These are phyloP conservation scores for Sclerotinia nivalis DNA, from an alignment of 2,329 filamentous ascomycete species.

Conservation along the genomic window DNA sequence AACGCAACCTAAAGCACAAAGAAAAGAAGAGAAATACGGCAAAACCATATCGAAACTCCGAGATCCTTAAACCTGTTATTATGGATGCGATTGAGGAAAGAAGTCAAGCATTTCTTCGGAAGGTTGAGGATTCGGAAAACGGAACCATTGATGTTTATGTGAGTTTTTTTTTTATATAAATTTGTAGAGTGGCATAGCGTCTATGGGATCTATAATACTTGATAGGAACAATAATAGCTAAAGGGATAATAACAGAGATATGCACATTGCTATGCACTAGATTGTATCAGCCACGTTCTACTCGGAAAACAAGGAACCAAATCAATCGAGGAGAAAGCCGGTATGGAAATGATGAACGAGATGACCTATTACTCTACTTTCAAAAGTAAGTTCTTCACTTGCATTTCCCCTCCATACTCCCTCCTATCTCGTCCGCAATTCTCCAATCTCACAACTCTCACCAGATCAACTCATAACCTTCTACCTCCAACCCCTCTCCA, in stretches of 20 bases:
- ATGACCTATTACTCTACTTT: constrained; percentile 67
- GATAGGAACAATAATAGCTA: background rate
- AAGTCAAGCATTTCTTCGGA: constrained; percentile 55
- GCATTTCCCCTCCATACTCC: background rate
- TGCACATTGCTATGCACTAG: constrained; percentile 67
- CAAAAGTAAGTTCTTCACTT: constrained; percentile 52
- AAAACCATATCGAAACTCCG: constrained; percentile 68
- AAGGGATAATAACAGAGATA: constrained; percentile 24
- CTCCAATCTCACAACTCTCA: constrained; percentile 33
- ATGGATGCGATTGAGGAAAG: constrained; percentile 59
- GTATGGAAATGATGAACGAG: constrained; percentile 67
- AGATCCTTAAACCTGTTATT: constrained; percentile 58
- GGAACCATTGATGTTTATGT: constrained; percentile 63
- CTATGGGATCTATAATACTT: background rate
- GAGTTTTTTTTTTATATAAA: constrained; percentile 12
- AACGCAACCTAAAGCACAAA: constrained; percentile 51
- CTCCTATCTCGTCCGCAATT: background rate
- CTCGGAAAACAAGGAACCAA: constrained; percentile 62
- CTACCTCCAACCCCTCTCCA: constrained; percentile 97
- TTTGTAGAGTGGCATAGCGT: too few relatives aligned
- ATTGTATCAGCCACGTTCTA: constrained; percentile 69
- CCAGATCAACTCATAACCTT: constrained; percentile 49
- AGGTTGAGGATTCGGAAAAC: constrained; percentile 50
- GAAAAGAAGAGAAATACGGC: constrained; percentile 63
- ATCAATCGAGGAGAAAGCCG: constrained; percentile 55